Evolutionary conservation across 208 protist species (phyloP).

Genomic region (Naegleria fowleri): DNA sequence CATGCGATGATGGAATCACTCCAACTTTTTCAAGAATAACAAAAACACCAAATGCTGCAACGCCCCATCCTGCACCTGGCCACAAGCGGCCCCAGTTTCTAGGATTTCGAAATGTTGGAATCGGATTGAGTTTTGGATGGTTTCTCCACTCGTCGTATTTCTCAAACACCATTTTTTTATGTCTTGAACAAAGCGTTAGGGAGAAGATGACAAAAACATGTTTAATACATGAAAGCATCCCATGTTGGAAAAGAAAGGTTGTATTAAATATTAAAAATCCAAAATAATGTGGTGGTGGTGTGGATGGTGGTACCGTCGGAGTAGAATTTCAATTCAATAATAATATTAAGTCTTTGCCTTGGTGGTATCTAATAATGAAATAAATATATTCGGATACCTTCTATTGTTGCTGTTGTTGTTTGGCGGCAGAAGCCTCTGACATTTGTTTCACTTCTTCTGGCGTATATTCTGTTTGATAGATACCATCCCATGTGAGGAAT

Average conservation of each 20-base stretch:
- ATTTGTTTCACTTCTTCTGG: conserved; percentile 6
- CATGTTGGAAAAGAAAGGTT: too few relatives aligned
- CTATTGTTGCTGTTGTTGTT: not conserved
- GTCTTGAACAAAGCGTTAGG: too few relatives aligned
- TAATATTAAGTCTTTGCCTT: not conserved
- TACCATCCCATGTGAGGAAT: not conserved
- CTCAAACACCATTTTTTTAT: not conserved
- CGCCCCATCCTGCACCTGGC: not conserved
- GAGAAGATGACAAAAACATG: too few relatives aligned
- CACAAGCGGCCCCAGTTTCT: not conserved
- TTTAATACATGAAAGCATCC: too few relatives aligned
- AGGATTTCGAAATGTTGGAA: not conserved
- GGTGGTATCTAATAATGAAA: too few relatives aligned
- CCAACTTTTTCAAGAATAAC: not conserved
- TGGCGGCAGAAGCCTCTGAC: not conserved
- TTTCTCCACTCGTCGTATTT: not conserved
- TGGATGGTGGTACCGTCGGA: not conserved
- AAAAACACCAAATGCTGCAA: not conserved
- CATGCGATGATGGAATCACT: not conserved
- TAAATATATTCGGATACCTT: not conserved
- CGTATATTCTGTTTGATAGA: not conserved
- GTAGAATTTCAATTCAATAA: not conserved
- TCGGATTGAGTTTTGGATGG: not conserved
- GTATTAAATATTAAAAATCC: too few relatives aligned
- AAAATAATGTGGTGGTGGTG: too few relatives aligned